A percentile compares a stretch with the other conserved stretches of the same genome.
These are phyloP conservation scores for Chlamydomonas schloesseri DNA, from an alignment of 139 green algal species.

Conservation along the genomic window DNA sequence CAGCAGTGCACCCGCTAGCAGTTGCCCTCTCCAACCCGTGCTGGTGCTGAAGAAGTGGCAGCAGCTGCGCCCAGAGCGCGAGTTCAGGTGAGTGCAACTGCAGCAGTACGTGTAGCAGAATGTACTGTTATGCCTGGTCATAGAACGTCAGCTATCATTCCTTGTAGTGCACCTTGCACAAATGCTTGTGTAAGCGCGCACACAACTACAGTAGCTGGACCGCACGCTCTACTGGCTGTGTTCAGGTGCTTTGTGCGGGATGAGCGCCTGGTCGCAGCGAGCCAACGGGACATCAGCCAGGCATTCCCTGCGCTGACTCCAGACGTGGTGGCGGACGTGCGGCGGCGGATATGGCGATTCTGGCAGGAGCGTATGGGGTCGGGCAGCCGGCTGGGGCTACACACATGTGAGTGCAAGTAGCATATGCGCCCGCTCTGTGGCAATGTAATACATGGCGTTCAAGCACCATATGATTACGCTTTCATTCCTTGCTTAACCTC, in stretches of 20 bases:
- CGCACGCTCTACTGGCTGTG: too few species aligned
- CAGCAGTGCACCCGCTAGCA: background rate
- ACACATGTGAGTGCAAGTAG: slow-evolving; percentile 18
- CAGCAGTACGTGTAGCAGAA: too few species aligned
- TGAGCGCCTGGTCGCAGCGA: slow-evolving; percentile 67
- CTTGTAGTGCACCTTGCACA: too few species aligned
- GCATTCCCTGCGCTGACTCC: slow-evolving; percentile 65
- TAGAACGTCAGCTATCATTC: too few species aligned
- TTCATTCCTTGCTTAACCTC: too few species aligned
- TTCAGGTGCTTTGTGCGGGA: slow-evolving; percentile 86
- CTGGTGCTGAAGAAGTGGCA: slow-evolving; percentile 86
- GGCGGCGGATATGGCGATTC: slow-evolving; percentile 27
- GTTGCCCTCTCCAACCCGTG: slow-evolving; percentile 39
- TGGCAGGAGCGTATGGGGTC: background rate
- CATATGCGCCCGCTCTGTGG: too few species aligned
- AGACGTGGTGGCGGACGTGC: slow-evolving; percentile 1
- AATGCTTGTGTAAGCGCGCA: too few species aligned
- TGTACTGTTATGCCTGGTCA: too few species aligned
- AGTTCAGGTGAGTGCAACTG: slow-evolving; percentile 75
- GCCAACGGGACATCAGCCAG: slow-evolving; percentile 87
- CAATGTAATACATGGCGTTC: too few species aligned
- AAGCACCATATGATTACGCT: too few species aligned
- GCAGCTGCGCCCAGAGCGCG: slow-evolving; percentile 82
- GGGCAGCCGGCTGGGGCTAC: background rate
- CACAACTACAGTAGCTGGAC: too few species aligned